Evolutionary conservation across 2,329 filamentous ascomycete species (phyloP), one percentile per base, ranked within the genome.

Genomic region (Trichophyton equinum): DNA sequence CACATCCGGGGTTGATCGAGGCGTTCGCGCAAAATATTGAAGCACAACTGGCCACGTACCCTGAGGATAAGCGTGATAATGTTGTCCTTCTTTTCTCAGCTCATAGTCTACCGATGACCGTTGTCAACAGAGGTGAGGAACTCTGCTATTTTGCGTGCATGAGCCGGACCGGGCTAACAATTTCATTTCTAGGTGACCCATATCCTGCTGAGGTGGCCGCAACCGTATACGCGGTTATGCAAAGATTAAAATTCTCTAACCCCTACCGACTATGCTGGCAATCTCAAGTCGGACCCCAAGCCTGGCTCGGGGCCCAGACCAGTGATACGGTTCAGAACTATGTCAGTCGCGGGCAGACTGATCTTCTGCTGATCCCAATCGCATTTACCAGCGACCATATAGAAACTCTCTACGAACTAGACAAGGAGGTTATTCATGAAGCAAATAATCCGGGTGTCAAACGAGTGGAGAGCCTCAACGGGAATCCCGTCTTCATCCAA

Each of bases 311-410:
- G 22, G 91, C 94, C 9, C 94, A 99, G 74, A 99, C 94, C 0
- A 85, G 86, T 63, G 85, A 87, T 66, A 92, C 91, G 0, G 94
- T 99, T 9, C 85, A 91, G 70, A 82, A 90, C 63, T 95, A 96
- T 71, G 85, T 97, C 66, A 84, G 88, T 70, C 91, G 94, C 74
- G 94, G 92, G 0, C 89, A 96, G 70, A 95, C 86, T 60, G 91
- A 99, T 70, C 80, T 99, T 60, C 80, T 96, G 1, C 80, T 99
- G 5, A 90, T 99, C 61, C 94, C 94, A 0, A 95, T 99, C 65
- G 94, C 94, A 4, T 99, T 99, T 72, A 99, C 94, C 0, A 95
- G 89, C n/a, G 94, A 99, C 69, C 94, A 99, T 72, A 99, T 99
- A 67, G 94, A 99, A 77, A 99, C 94, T 0, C 79, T 99, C 0